These are phyloP conservation scores for Tetraselmis striata DNA, from an alignment of 139 green algal genomes.

Conservation along the genomic window DNA sequence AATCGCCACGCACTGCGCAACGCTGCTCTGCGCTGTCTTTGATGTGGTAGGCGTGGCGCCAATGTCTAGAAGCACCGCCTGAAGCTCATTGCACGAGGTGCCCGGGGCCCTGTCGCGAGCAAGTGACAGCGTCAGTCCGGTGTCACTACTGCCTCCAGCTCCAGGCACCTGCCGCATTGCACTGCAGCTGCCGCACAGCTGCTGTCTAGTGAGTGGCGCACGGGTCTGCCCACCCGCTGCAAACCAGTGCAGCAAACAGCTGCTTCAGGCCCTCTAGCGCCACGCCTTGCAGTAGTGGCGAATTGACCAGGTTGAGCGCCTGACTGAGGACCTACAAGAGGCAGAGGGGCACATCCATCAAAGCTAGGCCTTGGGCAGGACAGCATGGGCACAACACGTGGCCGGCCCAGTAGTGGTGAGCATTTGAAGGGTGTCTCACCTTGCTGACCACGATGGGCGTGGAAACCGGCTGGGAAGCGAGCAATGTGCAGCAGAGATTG, in stretches of 20 bases:
- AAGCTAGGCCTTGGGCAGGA: too few species aligned
- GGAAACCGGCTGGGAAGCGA: slow-evolving; percentile 31
- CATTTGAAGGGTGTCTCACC: not conserved
- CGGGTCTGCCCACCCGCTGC: not conserved
- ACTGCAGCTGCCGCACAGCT: too few species aligned
- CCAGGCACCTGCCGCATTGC: too few species aligned
- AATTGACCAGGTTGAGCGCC: slow-evolving; percentile 47
- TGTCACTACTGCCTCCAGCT: too few species aligned
- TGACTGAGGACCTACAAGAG: too few species aligned
- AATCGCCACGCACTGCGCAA: slow-evolving; percentile 72
- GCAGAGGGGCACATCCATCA: too few species aligned
- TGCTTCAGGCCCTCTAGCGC: slow-evolving; percentile 51
- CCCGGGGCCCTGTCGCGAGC: not conserved
- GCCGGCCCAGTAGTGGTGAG: not conserved
- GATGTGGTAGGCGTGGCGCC: not conserved
- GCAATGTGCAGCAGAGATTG: slow-evolving; percentile 48
- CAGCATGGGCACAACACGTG: too few species aligned
- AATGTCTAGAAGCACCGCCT: not conserved
- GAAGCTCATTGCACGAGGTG: not conserved
- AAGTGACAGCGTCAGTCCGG: too few species aligned
- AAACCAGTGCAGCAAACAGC: slow-evolving; percentile 39
- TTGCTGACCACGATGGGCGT: not conserved
- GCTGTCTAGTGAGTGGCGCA: too few species aligned
- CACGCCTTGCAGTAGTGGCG: slow-evolving; percentile 71
- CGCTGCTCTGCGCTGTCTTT: slow-evolving; percentile 35